phyloP scores from a whole-genome alignment of 2,329 filamentous ascomycete species.

The Claviceps pusilla region DNA sequence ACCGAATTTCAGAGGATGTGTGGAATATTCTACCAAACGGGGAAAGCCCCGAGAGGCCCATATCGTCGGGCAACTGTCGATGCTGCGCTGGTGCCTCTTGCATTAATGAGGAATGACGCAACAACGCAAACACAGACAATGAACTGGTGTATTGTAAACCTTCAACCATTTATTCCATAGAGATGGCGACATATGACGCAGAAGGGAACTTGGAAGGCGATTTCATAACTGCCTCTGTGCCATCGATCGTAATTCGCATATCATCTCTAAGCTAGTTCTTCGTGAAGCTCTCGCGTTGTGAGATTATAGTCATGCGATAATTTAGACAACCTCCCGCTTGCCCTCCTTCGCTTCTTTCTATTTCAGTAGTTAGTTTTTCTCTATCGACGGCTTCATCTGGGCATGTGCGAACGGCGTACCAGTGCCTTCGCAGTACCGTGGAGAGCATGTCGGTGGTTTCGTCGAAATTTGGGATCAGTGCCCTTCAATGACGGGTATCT shows the following conservation, averaged over 20 bases:
- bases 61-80: not conserved
- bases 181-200: not conserved
- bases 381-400: not conserved
- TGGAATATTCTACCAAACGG: not conserved
- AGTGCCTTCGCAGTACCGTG: constrained; percentile 97
- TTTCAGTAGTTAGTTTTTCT: constrained; percentile 19
- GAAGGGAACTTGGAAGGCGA: not conserved
- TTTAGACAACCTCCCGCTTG: constrained; percentile 73
- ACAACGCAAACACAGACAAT: not conserved
- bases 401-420: constrained; percentile 43
- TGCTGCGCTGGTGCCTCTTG: not conserved
- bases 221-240: not conserved
- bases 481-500: constrained; percentile 98
- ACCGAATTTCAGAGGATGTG: not conserved
- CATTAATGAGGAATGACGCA: not conserved
- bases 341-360: constrained; percentile 97
- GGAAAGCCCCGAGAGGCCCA: too few relatives aligned
- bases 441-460: constrained; percentile 99
- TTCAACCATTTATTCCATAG: not conserved
- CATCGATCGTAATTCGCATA: not conserved
- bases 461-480: constrained; percentile 98
- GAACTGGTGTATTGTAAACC: not conserved
- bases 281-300: not conserved
- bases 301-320: not conserved
- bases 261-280: not conserved